A percentile compares a stretch with the other conserved stretches of the same genome.
These are phyloP conservation scores for Periconia sp. DNA, from an alignment of 2,329 filamentous ascomycete species.

Conservation along the genomic window DNA sequence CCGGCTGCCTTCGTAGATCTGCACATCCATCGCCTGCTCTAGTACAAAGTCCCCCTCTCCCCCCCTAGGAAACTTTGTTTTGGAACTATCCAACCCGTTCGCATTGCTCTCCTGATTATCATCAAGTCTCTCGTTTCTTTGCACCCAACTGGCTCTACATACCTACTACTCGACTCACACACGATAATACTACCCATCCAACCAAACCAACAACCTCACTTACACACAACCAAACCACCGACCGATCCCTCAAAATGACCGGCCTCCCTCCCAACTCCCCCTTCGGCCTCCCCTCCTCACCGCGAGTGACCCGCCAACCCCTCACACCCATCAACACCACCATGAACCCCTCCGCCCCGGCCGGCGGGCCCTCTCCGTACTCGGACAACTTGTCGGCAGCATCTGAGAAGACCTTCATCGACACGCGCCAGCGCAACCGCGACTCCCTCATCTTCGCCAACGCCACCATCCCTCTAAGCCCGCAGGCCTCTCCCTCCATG, in stretches of 20 bases:
- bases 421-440: slow-evolving; percentile 17
- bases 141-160: not conserved
- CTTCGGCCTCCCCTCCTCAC: slow-evolving; percentile 22
- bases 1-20: slow-evolving; percentile 7
- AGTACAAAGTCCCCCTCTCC: not conserved
- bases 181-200: not conserved
- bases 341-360: slow-evolving; percentile 11
- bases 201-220: slow-evolving; percentile 2
- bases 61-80: not conserved
- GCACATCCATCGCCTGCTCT: not conserved
- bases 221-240: no score
- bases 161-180: not conserved
- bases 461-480: slow-evolving; percentile 38
- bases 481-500: slow-evolving; percentile 16
- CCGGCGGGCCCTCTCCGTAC: slow-evolving; percentile 15
- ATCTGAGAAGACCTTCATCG: slow-evolving; percentile 18
- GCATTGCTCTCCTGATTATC: not conserved
- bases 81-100: not conserved
- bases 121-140: not conserved
- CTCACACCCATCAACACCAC: slow-evolving; percentile 26
- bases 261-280: slow-evolving; percentile 15
- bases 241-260: slow-evolving; percentile 18
- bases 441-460: slow-evolving; percentile 37
- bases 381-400: slow-evolving; percentile 3
- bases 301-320: slow-evolving; percentile 18